Conservation (phyloP, 495 filamentous ascomycete genomes). For the Massariosphaeria phaeospora region DNA sequence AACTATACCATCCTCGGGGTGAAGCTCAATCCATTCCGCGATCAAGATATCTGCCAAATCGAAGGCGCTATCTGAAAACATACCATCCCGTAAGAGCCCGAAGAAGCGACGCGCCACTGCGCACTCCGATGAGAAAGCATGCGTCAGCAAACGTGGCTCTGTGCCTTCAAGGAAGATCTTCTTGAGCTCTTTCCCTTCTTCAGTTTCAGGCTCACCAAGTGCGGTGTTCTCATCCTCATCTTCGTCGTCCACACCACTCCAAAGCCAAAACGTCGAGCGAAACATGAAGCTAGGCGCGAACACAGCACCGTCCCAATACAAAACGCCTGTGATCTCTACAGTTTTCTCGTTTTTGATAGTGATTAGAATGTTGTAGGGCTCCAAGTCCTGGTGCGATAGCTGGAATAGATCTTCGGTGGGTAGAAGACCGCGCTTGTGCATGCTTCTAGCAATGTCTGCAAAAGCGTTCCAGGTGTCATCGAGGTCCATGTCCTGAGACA, state of each 20-base stretch:
- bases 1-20: too few relatives aligned
- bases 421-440: conserved; percentile 4
- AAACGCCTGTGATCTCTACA: conserved; percentile 7
- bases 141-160: too few relatives aligned
- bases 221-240: neutral
- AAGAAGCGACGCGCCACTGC: too few relatives aligned
- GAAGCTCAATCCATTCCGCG: too few relatives aligned
- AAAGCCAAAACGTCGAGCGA: conserved; percentile 5
- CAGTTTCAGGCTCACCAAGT: too few relatives aligned
- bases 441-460: neutral
- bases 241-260: neutral
- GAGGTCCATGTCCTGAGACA: neutral
- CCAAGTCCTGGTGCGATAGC: conserved; percentile 8
- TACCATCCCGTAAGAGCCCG: too few relatives aligned
- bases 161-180: too few relatives aligned
- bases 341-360: neutral
- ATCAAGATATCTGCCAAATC: too few relatives aligned
- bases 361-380: conserved; percentile 5
- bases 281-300: conserved; percentile 11
- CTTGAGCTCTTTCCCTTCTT: too few relatives aligned
- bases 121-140: too few relatives aligned
- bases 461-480: conserved; percentile 5
- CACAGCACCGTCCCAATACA: conserved; percentile 12
- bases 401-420: neutral
- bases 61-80: too few relatives aligned